Conservation (phyloP, 2,329 filamentous ascomycete genomes). For the Exophiala phaeomuriformis region DNA sequence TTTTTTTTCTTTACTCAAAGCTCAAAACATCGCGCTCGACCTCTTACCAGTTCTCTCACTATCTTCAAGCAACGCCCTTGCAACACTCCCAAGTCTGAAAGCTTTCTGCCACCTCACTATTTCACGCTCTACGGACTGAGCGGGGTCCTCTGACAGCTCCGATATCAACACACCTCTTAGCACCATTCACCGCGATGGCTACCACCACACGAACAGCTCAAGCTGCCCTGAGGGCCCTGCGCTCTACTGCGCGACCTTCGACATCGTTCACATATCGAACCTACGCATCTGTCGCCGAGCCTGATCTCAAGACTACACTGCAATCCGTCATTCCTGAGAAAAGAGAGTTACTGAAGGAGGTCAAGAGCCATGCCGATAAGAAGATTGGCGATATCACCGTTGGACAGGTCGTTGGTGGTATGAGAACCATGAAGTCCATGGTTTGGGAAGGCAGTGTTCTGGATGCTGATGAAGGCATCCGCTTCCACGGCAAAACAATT, state of each 20-base stretch:
- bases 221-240: constrained; percentile 22
- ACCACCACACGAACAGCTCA: constrained; percentile 22
- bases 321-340: constrained; percentile 81
- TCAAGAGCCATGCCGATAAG: constrained; percentile 77
- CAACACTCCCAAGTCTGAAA: neutral
- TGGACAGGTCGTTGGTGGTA: constrained; percentile 88
- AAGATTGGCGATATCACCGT: constrained; percentile 88
- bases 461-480: constrained; percentile 93
- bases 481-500: constrained; percentile 96
- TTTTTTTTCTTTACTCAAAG: neutral
- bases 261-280: constrained; percentile 36
- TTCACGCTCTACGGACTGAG: neutral
- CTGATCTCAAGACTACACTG: constrained; percentile 81
- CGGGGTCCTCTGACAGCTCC: neutral
- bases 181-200: constrained; percentile 13
- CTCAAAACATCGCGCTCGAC: neutral
- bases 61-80: neutral
- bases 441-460: constrained; percentile 97
- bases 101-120: neutral
- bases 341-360: constrained; percentile 84
- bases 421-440: constrained; percentile 97
- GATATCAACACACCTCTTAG: neutral
- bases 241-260: constrained; percentile 15
- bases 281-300: constrained; percentile 71
- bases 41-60: neutral